Conservation (phyloP, 2,329 filamentous ascomycete genomes). For the Diaporthe citriasiana region DNA sequence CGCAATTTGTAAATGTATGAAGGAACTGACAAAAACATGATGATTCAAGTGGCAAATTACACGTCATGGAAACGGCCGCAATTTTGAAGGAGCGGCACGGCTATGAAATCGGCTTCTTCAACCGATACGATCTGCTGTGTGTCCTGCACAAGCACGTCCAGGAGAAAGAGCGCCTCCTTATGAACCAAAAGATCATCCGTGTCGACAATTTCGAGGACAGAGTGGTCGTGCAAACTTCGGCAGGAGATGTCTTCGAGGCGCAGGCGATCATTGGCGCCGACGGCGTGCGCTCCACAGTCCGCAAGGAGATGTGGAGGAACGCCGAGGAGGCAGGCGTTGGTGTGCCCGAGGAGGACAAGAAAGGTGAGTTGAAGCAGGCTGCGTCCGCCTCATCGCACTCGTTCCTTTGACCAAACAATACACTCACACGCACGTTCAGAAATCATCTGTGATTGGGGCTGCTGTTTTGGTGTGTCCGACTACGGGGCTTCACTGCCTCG, state of each 20-base stretch:
- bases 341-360: constrained; percentile 13
- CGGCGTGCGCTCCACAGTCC: constrained; percentile 41
- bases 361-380: constrained; percentile 31
- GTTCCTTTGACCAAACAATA: no score
- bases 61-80: neutral
- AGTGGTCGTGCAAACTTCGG: neutral
- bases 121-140: constrained; percentile 13
- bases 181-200: constrained; percentile 10
- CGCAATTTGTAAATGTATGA: neutral
- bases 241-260: constrained; percentile 13
- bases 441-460: constrained; percentile 11
- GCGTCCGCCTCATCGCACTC: constrained; percentile 38
- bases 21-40: neutral
- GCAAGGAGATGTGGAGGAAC: constrained; percentile 44
- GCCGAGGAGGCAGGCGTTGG: neutral
- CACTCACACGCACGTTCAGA: neutral
- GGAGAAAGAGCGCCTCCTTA: constrained; percentile 21
- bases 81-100: constrained; percentile 19
- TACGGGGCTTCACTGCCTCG: constrained; percentile 13
- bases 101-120: constrained; percentile 2
- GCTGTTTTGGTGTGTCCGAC: constrained; percentile 13
- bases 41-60: neutral
- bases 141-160: constrained; percentile 17
- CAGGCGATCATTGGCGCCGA: constrained; percentile 41
- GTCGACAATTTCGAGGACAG: constrained; percentile 1